These are phyloP conservation scores for Sugiyamaella lignohabitans DNA, from an alignment of 805 yeast species.

Conservation along the genomic window DNA sequence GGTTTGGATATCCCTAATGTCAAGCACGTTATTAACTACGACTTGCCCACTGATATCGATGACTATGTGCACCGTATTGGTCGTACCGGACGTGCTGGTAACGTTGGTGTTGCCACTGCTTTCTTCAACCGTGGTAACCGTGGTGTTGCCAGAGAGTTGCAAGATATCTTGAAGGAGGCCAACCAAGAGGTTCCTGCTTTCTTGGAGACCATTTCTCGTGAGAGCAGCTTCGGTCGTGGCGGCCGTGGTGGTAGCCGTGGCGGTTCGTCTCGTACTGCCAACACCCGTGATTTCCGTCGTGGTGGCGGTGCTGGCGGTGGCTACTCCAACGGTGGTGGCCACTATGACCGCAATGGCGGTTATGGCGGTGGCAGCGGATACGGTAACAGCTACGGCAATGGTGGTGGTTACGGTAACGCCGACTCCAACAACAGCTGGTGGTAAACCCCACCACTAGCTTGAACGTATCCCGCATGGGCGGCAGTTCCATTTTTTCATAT, in stretches of 20 bases:
- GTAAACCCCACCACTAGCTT: slow-evolving; percentile 7
- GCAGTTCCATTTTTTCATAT: background rate
- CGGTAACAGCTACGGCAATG: slow-evolving; percentile 21
- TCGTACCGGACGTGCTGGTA: slow-evolving; percentile 99
- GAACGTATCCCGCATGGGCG: background rate
- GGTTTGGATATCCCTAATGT: slow-evolving; percentile 99
- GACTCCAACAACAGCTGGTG: slow-evolving; percentile 25
- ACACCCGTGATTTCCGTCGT: slow-evolving; percentile 49
- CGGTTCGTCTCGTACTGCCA: slow-evolving; percentile 33
- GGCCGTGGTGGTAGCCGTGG: slow-evolving; percentile 46
- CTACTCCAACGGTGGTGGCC: slow-evolving; percentile 28
- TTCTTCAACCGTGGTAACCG: slow-evolving; percentile 95
- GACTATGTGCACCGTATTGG: slow-evolving; percentile 99
- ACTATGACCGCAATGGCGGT: slow-evolving; percentile 15
- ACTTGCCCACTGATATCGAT: slow-evolving; percentile 93
- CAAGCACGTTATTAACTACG: slow-evolving; percentile 95
- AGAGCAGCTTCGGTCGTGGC: slow-evolving; percentile 51
- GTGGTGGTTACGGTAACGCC: slow-evolving; percentile 24
- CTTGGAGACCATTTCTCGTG: slow-evolving; percentile 74
- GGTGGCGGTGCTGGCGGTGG: slow-evolving; percentile 34
- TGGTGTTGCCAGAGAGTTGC: slow-evolving; percentile 79
- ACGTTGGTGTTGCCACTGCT: slow-evolving; percentile 96
- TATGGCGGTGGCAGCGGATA: slow-evolving; percentile 17
- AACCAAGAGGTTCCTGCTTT: slow-evolving; percentile 96
- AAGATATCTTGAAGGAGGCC: slow-evolving; percentile 86